Evolutionary conservation across 169 alveolate genomes (phyloP).

Genomic region (Miamiensis avidus): DNA sequence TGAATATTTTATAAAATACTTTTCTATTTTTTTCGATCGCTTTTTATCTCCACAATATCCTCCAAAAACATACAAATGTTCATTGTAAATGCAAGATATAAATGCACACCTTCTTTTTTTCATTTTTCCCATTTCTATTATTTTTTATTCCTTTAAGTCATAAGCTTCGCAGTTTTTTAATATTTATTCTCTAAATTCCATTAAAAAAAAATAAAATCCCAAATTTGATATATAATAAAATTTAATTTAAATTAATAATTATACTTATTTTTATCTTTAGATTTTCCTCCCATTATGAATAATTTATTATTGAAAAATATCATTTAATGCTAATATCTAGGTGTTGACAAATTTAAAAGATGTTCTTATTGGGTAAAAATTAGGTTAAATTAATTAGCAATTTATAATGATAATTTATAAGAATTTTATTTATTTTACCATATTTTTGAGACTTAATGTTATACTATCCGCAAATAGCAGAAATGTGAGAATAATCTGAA

Average conservation of each 20-base stretch:
- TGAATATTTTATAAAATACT: not conserved
- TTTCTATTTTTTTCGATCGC: not conserved
- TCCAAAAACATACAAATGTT: not conserved
- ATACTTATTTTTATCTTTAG: not conserved
- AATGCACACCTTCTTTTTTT: too few relatives aligned
- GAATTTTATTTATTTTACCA: not conserved
- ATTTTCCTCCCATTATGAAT: not conserved
- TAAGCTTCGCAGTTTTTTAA: not conserved
- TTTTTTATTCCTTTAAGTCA: not conserved
- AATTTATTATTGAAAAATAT: too few relatives aligned
- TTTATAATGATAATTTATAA: too few relatives aligned
- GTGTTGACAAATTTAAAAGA: not conserved
- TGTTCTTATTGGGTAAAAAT: too few relatives aligned
- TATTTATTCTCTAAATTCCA: not conserved
- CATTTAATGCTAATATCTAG: not conserved
- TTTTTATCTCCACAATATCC: not conserved
- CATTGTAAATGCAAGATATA: not conserved
- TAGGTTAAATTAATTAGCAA: too few relatives aligned
- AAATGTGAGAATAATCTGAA: not conserved
- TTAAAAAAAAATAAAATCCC: too few relatives aligned
- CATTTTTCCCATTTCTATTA: too few relatives aligned
- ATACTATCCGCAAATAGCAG: not conserved
- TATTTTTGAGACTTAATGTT: not conserved
- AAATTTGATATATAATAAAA: not conserved
- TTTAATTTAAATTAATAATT: too few relatives aligned